Conservation (phyloP, 345 rosid species). For the Lumnitzera littorea region DNA sequence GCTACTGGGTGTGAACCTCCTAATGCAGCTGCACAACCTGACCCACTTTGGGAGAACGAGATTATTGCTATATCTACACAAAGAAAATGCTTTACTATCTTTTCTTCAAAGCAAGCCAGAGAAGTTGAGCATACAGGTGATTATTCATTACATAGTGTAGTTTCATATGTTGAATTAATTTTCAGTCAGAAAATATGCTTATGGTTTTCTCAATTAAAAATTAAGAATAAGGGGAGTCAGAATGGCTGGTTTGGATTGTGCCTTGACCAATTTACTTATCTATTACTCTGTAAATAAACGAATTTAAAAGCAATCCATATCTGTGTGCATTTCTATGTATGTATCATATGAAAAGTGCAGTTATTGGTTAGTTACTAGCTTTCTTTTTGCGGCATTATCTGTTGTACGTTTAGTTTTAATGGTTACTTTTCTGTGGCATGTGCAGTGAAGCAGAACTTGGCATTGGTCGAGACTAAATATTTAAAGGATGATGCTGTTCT, state of each 20-base stretch:
- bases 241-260: no score
- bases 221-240: no score
- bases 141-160: neutral
- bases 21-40: slow-evolving; percentile 9
- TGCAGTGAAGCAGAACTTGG: slow-evolving; percentile 17
- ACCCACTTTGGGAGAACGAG: slow-evolving; percentile 22
- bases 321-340: no score
- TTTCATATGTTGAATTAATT: no score
- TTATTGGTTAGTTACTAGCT: no score
- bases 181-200: no score
- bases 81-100: slow-evolving; percentile 20
- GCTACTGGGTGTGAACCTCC: slow-evolving; percentile 13
- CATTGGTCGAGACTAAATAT: slow-evolving; percentile 26
- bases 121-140: slow-evolving; percentile 23
- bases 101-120: slow-evolving; percentile 20
- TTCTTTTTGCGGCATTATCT: no score
- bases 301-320: no score
- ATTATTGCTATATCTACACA: slow-evolving; percentile 7
- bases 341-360: no score
- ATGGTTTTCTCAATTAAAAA: no score
- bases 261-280: no score
- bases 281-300: no score
- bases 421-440: slow-evolving; percentile 9
- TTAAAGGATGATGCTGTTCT: slow-evolving; percentile 39
- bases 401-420: neutral